phyloP scores from a whole-genome alignment of 2,329 filamentous ascomycete genomes.

The Neophaeococcomyces aloes region DNA sequence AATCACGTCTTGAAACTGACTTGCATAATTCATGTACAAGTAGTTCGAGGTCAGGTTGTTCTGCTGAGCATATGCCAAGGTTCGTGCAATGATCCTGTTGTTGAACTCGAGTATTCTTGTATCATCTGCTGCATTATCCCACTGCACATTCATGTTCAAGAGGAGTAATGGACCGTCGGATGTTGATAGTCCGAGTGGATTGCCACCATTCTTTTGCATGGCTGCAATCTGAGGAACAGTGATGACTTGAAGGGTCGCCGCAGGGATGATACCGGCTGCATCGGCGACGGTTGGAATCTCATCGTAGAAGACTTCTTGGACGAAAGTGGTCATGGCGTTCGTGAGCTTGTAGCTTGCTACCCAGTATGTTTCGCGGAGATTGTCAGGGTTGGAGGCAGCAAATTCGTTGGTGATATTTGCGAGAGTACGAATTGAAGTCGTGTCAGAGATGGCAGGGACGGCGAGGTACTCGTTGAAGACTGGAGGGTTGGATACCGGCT shows the following conservation, averaged over 20 bases:
- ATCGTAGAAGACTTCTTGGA: constrained; percentile 22
- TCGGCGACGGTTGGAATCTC: constrained; percentile 17
- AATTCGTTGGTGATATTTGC: constrained; percentile 28
- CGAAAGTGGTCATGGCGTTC: constrained; percentile 22
- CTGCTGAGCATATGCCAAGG: constrained; percentile 24
- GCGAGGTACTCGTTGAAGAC: constrained; percentile 31
- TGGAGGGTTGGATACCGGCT: constrained; percentile 27
- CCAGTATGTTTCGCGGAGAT: constrained; percentile 27
- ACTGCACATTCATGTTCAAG: constrained; percentile 25
- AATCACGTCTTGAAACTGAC: constrained; percentile 34
- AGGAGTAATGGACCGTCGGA: constrained; percentile 22
- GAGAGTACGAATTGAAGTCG: constrained; percentile 23
- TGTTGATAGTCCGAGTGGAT: constrained; percentile 27
- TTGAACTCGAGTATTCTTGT: constrained; percentile 21
- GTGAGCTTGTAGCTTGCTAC: constrained; percentile 26
- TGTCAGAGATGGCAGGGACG: constrained; percentile 25
- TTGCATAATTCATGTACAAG: constrained; percentile 41
- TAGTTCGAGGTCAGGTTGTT: constrained; percentile 26
- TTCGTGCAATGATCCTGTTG: constrained; percentile 22
- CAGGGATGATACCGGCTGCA: constrained; percentile 20
- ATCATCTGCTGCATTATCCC: constrained; percentile 27
- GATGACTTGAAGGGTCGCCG: constrained; percentile 27
- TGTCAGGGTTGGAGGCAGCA: constrained; percentile 26
- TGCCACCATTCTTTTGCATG: constrained; percentile 27
- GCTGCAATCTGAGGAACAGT: constrained; percentile 24